Conservation (phyloP, 2,329 filamentous ascomycete species). For the Trichoderma sp. region DNA sequence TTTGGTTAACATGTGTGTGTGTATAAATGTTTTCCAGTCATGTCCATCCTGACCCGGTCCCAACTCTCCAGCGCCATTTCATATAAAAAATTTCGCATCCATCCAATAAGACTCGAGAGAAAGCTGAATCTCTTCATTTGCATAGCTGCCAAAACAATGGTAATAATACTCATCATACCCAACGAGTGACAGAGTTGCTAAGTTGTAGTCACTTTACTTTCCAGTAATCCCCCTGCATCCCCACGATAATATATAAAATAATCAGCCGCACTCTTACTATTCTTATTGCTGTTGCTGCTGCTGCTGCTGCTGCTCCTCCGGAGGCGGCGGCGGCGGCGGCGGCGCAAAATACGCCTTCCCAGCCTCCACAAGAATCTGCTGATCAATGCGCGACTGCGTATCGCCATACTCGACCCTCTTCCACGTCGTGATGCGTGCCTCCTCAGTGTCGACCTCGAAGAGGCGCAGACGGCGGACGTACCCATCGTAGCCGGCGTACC, state of each 20-base stretch:
- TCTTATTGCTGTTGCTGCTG: no score
- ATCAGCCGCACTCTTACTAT: background rate
- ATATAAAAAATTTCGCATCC: background rate
- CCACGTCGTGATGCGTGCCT: conserved; percentile 85
- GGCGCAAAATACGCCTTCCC: conserved; percentile 39
- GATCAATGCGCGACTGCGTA: conserved; percentile 53
- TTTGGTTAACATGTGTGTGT: background rate
- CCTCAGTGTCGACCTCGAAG: conserved; percentile 91
- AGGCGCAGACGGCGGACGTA: conserved; percentile 82
- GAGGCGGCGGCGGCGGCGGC: background rate
- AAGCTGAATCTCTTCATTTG: background rate
- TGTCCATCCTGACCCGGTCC: background rate
- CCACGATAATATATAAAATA: background rate
- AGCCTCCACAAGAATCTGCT: conserved; percentile 65
- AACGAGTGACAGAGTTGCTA: background rate
- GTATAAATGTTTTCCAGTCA: background rate
- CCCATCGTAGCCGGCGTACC: conserved; percentile 87
- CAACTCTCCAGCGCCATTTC: background rate
- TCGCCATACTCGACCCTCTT: conserved; percentile 77
- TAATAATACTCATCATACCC: background rate
- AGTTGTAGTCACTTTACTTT: background rate
- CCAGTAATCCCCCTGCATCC: background rate
- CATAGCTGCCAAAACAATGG: background rate
- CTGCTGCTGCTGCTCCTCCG: background rate
- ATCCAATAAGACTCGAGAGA: background rate